Conservation (phyloP, 257 asterid genomes). For the Nemophila menziesii region DNA sequence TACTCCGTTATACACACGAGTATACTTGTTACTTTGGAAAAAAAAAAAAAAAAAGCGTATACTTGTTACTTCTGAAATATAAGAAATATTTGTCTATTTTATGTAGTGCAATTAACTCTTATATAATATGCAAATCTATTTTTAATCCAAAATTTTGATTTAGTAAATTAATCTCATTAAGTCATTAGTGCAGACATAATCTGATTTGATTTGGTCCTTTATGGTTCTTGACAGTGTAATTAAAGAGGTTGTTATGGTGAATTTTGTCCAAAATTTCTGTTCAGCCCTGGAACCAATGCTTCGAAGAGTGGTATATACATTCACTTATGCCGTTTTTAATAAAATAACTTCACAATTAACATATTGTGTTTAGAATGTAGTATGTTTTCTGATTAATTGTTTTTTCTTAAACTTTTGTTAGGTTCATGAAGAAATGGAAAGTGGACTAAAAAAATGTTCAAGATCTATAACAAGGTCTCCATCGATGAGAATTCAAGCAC, state of each 20-base stretch:
- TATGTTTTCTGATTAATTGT: neutral
- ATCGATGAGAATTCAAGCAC: slow-evolving; percentile 22
- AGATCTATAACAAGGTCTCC: slow-evolving; percentile 22
- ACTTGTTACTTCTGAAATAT: too few species aligned
- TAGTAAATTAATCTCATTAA: too few species aligned
- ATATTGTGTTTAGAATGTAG: neutral
- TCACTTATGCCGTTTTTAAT: too few species aligned
- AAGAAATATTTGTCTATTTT: too few species aligned
- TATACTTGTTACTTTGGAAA: too few species aligned
- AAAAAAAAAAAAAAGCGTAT: too few species aligned
- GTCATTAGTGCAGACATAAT: neutral
- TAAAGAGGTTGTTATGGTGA: slow-evolving; percentile 42
- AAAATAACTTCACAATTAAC: neutral
- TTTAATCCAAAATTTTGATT: too few species aligned
- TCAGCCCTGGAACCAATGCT: slow-evolving; percentile 58
- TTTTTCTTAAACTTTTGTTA: slow-evolving; percentile 5
- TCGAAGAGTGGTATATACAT: slow-evolving; percentile 47
- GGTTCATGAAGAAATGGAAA: slow-evolving; percentile 63
- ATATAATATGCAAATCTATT: too few species aligned
- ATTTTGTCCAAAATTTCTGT: slow-evolving; percentile 41
- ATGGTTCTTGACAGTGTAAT: slow-evolving; percentile 40
- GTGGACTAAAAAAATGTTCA: slow-evolving; percentile 24
- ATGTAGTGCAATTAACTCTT: too few species aligned
- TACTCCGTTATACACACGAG: too few species aligned
- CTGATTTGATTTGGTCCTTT: neutral